Evolutionary conservation across 2,329 filamentous ascomycete genomes (phyloP).

Genomic region (Zelopaecilomyces penicillatus): DNA sequence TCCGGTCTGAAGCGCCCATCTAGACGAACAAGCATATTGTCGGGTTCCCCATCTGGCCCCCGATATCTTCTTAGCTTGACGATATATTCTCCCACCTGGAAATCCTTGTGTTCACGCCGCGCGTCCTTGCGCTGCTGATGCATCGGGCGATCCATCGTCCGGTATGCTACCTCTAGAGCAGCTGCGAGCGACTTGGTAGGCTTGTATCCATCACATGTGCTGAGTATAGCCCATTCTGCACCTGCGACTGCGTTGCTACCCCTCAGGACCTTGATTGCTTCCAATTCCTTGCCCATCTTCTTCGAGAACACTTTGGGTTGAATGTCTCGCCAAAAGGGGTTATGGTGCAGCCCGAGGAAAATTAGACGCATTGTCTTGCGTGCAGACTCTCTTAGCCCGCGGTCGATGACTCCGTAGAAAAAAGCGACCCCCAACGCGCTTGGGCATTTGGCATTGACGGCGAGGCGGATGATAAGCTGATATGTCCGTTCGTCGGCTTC

Average conservation of each 20-base stretch:
- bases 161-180: conserved; percentile 18
- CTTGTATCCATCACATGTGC: conserved; percentile 18
- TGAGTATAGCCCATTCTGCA: conserved; percentile 23
- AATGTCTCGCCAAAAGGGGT: conserved; percentile 19
- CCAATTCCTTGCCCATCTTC: conserved; percentile 15
- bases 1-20: conserved; percentile 6
- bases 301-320: conserved; percentile 21
- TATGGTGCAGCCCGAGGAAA: conserved; percentile 16
- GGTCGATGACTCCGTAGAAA: conserved; percentile 24
- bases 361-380: conserved; percentile 18
- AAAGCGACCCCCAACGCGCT: conserved; percentile 22
- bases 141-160: conserved; percentile 18
- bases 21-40: conserved; percentile 7
- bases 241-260: conserved; percentile 13
- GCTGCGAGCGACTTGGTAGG: conserved; percentile 19
- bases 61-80: conserved; percentile 5
- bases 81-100: conserved; percentile 3
- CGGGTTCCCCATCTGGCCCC: background rate
- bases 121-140: conserved; percentile 13
- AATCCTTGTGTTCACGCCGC: background rate
- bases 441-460: conserved; percentile 22
- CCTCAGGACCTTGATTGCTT: conserved; percentile 11
- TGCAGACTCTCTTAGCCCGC: conserved; percentile 18
- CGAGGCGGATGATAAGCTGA: conserved; percentile 29
- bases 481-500: conserved; percentile 26